Evolutionary conservation across 2,329 filamentous ascomycete species (phyloP).

Genomic region (Arthrobotrys sinensis): DNA sequence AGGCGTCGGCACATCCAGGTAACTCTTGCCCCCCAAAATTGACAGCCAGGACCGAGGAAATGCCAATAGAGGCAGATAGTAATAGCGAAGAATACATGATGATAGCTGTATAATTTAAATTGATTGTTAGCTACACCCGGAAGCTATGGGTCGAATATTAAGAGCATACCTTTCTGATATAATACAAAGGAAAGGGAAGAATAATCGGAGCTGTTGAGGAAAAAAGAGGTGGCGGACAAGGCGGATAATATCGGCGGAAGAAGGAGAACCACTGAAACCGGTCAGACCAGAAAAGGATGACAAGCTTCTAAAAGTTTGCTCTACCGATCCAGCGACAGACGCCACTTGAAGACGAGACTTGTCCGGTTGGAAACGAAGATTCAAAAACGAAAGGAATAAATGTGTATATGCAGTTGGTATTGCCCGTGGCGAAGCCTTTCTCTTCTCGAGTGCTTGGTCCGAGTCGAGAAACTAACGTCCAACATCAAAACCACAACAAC

Average conservation of each 20-base stretch:
- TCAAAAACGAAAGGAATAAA: conserved; percentile 35
- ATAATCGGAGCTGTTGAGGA: conserved; percentile 18
- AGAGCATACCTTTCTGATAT: conserved; percentile 42
- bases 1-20: conserved; percentile 35
- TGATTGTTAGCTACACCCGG: conserved; percentile 24
- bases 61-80: conserved; percentile 32
- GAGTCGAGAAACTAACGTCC: conserved; percentile 41
- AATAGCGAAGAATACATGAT: conserved; percentile 44
- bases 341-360: conserved; percentile 36
- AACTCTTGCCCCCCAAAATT: conserved; percentile 45
- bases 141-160: conserved; percentile 13
- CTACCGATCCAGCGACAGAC: conserved; percentile 61
- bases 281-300: conserved; percentile 54
- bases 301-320: conserved; percentile 53
- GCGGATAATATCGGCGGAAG: conserved; percentile 45
- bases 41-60: conserved; percentile 37
- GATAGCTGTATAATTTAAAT: conserved; percentile 12
- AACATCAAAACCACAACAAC: conserved; percentile 55
- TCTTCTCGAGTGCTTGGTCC: conserved; percentile 31
- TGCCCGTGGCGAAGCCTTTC: conserved; percentile 32
- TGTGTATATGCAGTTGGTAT: conserved; percentile 45
- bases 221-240: conserved; percentile 30
- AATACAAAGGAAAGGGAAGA: conserved; percentile 19
- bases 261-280: conserved; percentile 53
- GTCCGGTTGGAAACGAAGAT: conserved; percentile 41